phyloP scores from a whole-genome alignment of 306 rosid species.

The Phaseolus lunatus region DNA sequence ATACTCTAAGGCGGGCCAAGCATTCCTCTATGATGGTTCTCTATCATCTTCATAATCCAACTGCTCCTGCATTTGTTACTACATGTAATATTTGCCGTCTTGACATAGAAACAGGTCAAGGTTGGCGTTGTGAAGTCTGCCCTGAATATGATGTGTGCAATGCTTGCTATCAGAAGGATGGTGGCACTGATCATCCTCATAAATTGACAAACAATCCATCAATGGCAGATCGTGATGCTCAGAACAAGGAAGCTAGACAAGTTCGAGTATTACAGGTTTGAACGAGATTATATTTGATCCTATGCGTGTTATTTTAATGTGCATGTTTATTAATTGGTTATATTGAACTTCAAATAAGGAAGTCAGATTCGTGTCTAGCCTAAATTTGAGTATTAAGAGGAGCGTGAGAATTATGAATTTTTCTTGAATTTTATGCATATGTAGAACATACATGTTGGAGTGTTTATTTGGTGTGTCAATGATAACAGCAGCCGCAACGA shows the following conservation, averaged over 20 bases:
- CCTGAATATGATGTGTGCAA: conserved; percentile 94
- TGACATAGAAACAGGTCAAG: conserved; percentile 97
- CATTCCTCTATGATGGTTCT: conserved; percentile 99
- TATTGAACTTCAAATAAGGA: background rate
- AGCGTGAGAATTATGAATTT: background rate
- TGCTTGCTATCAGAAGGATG: conserved; percentile 90
- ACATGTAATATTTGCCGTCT: conserved; percentile 81
- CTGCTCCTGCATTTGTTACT: conserved; percentile 93
- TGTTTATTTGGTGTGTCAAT: background rate
- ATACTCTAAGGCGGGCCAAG: conserved; percentile 95
- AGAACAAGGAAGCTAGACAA: conserved; percentile 96
- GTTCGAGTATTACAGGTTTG: conserved; percentile 81
- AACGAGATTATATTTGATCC: background rate
- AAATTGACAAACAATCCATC: conserved; percentile 97
- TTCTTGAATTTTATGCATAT: conserved; percentile 17
- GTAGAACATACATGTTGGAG: background rate
- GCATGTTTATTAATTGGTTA: background rate
- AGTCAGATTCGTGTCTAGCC: background rate
- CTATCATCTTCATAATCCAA: conserved; percentile 98
- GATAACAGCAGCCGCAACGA: background rate
- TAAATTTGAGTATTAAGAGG: background rate
- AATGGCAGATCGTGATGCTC: conserved; percentile 91
- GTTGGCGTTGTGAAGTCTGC: conserved; percentile 98
- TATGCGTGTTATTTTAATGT: background rate
- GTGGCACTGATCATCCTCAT: conserved; percentile 88